Evolutionary conservation across 2,329 filamentous ascomycete species (phyloP), one percentile per base, ranked within the genome.

Genomic region (Claviceps maximensis): DNA sequence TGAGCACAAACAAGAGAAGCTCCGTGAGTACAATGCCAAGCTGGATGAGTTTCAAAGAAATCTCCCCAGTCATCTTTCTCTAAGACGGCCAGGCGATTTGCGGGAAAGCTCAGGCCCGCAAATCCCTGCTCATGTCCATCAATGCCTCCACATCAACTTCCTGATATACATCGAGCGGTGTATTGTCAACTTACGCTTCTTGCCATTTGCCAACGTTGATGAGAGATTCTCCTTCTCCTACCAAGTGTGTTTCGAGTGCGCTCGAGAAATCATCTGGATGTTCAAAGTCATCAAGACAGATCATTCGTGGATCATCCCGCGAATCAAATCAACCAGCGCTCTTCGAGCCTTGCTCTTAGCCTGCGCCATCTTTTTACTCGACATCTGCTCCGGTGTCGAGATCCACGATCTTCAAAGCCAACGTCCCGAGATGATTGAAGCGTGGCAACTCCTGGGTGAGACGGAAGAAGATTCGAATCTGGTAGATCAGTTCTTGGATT

Each of bases 91-190:
- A 3, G 38, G 41, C 36, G 48, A 47, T 19, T 9, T 23, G n/a
- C 19, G 29, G 1, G 13, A 31, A 2, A 21, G 8, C 5, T 12
- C 13, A 7, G 19, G 27, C 15, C 49, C 47, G 36, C 19, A 46
- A 33, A 17, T 27, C 23, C 7, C 42, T 3, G 40, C 44, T 6
- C 45, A 49, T 13, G 10, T 54, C 12, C 27, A 46, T 21, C 53
- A 52, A 17, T 36, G 53, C 53, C 25, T 52, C 29, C 53, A 54
- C 13, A 21, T 54, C 17, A 51, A 54, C 53, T 49, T 38, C 38
- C 15, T 54, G 17, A 38, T 54, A 8, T 54, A 54, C 38, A 21
- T 49, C n/a, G 9, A 38, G 38, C 44, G 49, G n/a, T 54, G 49
- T 49, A 45, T 54, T 21, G 36, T 47, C 17, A 45, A 54, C 19